Base-by-base conservation (phyloP, 208 protist species). In the Trypanosoma mega region DNA sequence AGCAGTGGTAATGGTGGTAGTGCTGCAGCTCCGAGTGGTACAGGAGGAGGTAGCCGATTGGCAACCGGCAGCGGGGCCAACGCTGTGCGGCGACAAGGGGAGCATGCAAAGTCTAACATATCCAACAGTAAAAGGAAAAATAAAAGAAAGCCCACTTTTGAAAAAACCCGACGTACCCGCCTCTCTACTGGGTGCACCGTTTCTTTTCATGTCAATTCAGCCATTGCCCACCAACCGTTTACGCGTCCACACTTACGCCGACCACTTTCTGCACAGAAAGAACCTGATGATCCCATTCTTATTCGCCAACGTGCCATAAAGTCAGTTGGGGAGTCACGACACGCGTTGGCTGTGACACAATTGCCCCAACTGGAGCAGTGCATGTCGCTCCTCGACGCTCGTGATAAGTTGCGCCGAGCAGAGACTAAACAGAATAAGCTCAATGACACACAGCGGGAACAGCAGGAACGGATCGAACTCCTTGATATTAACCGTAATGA, bases 171-270 rank as follows among this genome's bases (percentile, higher is more conserved):
- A n/a, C n/a, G n/a, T n/a, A n/a, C n/a, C n/a, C n/a, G n/a, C n/a
- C n/a, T n/a, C n/a, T n/a, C 18, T 20, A 12, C 56, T 20, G 64
- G 56, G 31, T 63, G 49, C 24, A 63, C 14, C 5, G 44, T 71
- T 34, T 49, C 64, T 14, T 71, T 71, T 44, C 51, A 64, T 51
- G 49, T 71, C 2, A 71, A 71, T 29, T 16, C 26, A n/a, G 14
- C 11, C 37, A 71, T 71, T 55, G 39, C 18, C 24, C 46, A 62
- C 1, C 64, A 63, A 34, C 64, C 55, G 9, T 58, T 71, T 48
- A 36, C 56, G 43, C 12, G 41, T 16, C 50, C 64, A n/a, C 21
- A 8, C 29, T 26, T 54, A 16, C 45, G 48, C 14, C 61, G 57
- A 26, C 39, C 47, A 52, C 54, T 50, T 24, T 1, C 12, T n/a